Evolutionary conservation across 768 basidiomycete species (phyloP).

Genomic region (Baorangia bicolor): DNA sequence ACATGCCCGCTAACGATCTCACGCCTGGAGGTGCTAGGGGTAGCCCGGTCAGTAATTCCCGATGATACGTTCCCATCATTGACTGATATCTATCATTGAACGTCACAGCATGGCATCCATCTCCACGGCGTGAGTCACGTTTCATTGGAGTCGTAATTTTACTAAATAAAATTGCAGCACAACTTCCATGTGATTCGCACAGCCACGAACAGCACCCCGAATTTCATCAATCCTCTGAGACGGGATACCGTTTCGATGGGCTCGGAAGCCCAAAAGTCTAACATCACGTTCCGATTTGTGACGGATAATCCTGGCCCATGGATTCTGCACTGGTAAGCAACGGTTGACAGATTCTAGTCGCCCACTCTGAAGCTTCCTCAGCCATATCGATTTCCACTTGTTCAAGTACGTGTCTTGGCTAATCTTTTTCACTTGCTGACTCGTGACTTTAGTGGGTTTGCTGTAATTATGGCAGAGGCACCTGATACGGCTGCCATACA

Average conservation of each 20-base stretch:
- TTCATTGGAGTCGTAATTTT: background rate
- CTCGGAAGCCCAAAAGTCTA: slow-evolving; percentile 34
- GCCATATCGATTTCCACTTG: slow-evolving; percentile 35
- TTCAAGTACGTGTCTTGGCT: slow-evolving; percentile 14
- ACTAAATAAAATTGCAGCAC: slow-evolving; percentile 28
- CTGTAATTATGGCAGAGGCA: slow-evolving; percentile 31
- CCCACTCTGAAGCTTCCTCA: slow-evolving; percentile 7
- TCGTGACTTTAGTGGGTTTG: slow-evolving; percentile 26
- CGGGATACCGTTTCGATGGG: slow-evolving; percentile 37
- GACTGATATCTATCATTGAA: background rate
- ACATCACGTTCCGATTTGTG: slow-evolving; percentile 56
- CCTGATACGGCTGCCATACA: slow-evolving; percentile 16
- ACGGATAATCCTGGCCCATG: slow-evolving; percentile 70
- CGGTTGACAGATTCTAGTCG: background rate
- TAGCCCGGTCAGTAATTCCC: slow-evolving; percentile 27
- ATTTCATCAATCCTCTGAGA: slow-evolving; percentile 38
- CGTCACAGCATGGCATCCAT: slow-evolving; percentile 38
- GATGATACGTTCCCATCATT: background rate
- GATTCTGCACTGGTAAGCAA: slow-evolving; percentile 43
- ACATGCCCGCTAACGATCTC: slow-evolving; percentile 41
- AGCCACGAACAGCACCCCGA: slow-evolving; percentile 30
- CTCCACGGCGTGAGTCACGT: slow-evolving; percentile 37
- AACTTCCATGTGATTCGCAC: slow-evolving; percentile 39
- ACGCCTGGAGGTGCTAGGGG: slow-evolving; percentile 36
- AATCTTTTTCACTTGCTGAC: slow-evolving; percentile 2